A percentile compares a stretch with the other conserved stretches of the same genome.
phyloP scores from a whole-genome alignment of 352 stramenopile species.

The Plasmopara viticola region DNA sequence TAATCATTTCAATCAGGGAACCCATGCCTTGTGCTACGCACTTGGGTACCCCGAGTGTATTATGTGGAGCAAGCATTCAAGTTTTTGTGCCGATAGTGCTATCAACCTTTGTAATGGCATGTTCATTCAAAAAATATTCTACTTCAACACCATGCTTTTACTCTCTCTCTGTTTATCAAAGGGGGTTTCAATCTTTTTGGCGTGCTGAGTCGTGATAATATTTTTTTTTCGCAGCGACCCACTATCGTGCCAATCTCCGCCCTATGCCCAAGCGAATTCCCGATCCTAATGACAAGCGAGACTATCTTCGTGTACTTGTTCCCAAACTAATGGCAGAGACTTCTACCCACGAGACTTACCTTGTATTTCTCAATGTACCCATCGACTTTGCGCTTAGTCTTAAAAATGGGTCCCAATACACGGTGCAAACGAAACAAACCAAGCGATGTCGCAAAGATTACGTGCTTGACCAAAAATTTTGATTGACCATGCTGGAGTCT shows the following conservation, averaged over 20 bases:
- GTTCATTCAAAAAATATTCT: not conserved
- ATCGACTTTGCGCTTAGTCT: no score
- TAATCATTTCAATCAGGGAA: not conserved
- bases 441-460: conserved; percentile 4
- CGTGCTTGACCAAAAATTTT: conserved; percentile 7
- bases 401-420: not conserved
- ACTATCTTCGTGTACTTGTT: no score
- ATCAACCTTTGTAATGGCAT: not conserved
- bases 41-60: not conserved
- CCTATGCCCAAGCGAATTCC: not conserved
- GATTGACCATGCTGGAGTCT: conserved; percentile 1
- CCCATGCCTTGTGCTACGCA: not conserved
- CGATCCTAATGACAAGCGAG: not conserved
- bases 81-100: not conserved
- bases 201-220: not conserved
- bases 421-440: not conserved
- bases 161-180: not conserved
- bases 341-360: no score
- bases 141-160: not conserved
- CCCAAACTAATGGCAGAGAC: no score
- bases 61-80: not conserved
- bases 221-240: not conserved
- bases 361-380: no score
- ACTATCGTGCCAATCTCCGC: not conserved
- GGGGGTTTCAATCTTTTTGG: not conserved